Percentiles rank a stretch among this genome's conserved stretches.
phyloP scores from a whole-genome alignment of 2,329 filamentous ascomycete genomes.

The Beauveria scarabaeidicola region DNA sequence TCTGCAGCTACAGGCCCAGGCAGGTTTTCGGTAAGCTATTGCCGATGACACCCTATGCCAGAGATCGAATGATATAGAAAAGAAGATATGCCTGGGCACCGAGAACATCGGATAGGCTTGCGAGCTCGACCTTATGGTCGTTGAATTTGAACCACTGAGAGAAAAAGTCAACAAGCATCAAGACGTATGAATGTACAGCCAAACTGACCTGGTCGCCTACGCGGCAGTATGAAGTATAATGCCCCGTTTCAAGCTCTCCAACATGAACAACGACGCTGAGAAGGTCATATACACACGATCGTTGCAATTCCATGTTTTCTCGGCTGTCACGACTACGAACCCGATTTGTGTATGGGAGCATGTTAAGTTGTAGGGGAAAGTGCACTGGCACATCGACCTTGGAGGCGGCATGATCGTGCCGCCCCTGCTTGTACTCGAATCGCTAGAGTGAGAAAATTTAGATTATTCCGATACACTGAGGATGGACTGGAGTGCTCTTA shows the following conservation, averaged over 20 bases:
- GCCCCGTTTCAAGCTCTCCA: slow-evolving; percentile 84
- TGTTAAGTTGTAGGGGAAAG: slow-evolving; percentile 80
- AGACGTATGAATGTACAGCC: not conserved
- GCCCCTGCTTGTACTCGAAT: slow-evolving; percentile 65
- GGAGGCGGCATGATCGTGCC: slow-evolving; percentile 60
- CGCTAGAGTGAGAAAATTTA: slow-evolving; percentile 28
- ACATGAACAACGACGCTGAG: slow-evolving; percentile 88
- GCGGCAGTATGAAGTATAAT: slow-evolving; percentile 84
- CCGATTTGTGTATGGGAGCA: slow-evolving; percentile 78
- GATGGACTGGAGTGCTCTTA: slow-evolving; percentile 26
- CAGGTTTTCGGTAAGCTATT: not conserved
- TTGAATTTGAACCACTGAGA: slow-evolving; percentile 88
- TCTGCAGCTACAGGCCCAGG: not conserved
- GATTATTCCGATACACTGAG: not conserved
- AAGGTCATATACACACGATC: slow-evolving; percentile 74
- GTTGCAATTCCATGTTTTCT: slow-evolving; percentile 48
- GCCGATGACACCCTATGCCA: slow-evolving; percentile 30
- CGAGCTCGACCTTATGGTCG: slow-evolving; percentile 83
- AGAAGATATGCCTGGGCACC: slow-evolving; percentile 81
- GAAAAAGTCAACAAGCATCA: slow-evolving; percentile 14
- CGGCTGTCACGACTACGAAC: slow-evolving; percentile 42
- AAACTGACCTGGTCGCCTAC: slow-evolving; percentile 56
- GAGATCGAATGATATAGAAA: slow-evolving; percentile 69
- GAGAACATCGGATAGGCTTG: slow-evolving; percentile 76
- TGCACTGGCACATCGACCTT: slow-evolving; percentile 84